phyloP scores from a whole-genome alignment of 805 yeast genomes.

The Saccharomycopsis selenospora region DNA sequence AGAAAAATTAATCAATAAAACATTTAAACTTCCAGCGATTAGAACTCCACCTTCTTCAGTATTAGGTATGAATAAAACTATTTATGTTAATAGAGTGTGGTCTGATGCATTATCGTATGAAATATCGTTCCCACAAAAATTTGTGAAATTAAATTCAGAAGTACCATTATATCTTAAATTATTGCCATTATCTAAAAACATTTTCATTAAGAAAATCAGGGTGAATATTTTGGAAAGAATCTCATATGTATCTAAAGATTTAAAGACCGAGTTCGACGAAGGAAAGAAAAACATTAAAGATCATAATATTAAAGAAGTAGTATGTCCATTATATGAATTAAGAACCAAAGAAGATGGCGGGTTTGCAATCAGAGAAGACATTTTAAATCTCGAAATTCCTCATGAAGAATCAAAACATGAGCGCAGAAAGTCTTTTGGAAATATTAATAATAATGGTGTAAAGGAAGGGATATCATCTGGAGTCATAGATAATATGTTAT shows the following conservation, averaged over 20 bases:
- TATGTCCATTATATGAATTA: conserved; percentile 54
- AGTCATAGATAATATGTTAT: conserved; percentile 3
- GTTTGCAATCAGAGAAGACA: conserved; percentile 51
- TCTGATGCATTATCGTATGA: conserved; percentile 63
- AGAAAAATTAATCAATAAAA: conserved; percentile 13
- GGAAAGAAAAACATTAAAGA: conserved; percentile 27
- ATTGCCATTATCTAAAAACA: conserved; percentile 56
- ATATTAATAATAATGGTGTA: not conserved
- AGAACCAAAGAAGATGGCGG: conserved; percentile 44
- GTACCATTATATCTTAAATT: conserved; percentile 55
- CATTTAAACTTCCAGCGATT: conserved; percentile 23
- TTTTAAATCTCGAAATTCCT: conserved; percentile 27
- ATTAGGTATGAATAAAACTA: conserved; percentile 52
- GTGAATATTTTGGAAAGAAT: conserved; percentile 62
- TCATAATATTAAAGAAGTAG: conserved; percentile 37
- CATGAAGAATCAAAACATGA: not conserved
- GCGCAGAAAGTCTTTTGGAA: too few relatives aligned
- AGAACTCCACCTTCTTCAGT: conserved; percentile 37
- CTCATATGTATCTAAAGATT: conserved; percentile 51
- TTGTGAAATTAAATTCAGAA: conserved; percentile 55
- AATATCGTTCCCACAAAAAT: conserved; percentile 64
- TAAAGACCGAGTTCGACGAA: conserved; percentile 47
- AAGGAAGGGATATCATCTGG: not conserved
- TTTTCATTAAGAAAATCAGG: conserved; percentile 54
- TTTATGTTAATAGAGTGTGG: conserved; percentile 72